Conservation (phyloP, 2,329 filamentous ascomycete genomes). For the Chalaropsis ovoidea region DNA sequence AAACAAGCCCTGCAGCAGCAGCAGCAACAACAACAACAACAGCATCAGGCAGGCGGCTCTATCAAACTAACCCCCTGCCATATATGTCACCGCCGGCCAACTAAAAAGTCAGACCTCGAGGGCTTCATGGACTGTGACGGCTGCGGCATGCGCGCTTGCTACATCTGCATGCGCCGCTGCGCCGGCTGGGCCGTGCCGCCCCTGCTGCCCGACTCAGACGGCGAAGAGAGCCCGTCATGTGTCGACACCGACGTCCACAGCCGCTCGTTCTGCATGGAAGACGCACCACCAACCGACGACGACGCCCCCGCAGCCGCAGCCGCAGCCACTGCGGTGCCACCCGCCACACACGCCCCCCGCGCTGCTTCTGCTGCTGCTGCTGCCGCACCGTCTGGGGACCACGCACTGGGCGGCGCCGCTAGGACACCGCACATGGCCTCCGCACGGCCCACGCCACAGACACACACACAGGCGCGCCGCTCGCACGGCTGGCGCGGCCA, state of each 20-base stretch:
- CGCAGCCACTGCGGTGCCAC: no score
- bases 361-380: background rate
- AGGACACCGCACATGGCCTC: slow-evolving; percentile 17
- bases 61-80: slow-evolving; percentile 47
- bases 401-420: background rate
- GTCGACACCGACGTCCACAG: background rate
- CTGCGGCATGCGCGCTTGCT: slow-evolving; percentile 54
- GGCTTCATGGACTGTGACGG: slow-evolving; percentile 54
- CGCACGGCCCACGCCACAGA: slow-evolving; percentile 13
- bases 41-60: background rate
- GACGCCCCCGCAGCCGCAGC: no score
- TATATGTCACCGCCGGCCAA: slow-evolving; percentile 56
- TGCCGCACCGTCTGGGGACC: background rate
- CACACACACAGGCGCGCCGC: slow-evolving; percentile 19
- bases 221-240: background rate
- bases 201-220: background rate
- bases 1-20: background rate
- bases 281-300: background rate
- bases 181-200: slow-evolving; percentile 36
- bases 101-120: slow-evolving; percentile 55
- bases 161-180: slow-evolving; percentile 58
- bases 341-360: no score
- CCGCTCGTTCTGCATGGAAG: slow-evolving; percentile 3
- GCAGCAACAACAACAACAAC: slow-evolving; percentile 26
- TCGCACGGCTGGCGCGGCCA: slow-evolving; percentile 34